Base-by-base conservation (phyloP, 352 stramenopile genomes). In the Globisporangium acanthophoron region DNA sequence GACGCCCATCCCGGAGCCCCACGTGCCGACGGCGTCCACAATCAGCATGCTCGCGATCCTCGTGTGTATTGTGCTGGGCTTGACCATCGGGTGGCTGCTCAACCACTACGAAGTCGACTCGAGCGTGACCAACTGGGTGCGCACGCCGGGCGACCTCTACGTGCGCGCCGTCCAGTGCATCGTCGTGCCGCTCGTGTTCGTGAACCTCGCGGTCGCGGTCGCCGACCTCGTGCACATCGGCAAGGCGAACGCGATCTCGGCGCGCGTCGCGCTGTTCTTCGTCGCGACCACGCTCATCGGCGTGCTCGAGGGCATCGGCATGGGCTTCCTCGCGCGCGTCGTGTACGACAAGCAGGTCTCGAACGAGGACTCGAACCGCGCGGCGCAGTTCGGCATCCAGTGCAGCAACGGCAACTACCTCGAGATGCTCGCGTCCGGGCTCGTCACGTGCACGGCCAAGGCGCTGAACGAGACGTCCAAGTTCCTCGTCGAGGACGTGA, bases 151-250 rank as follows among this genome's bases (percentile, higher is more conserved):
- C 0, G 76, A 88, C 48, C 69, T 94, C 27, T 90, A 87, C 65
- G 69, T 91, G 6, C 81, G 81, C 33, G 81, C 80, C 2, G 74
- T 92, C 29, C 69, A 88, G 68, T 94, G 84, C 63, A 64, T 94
- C 41, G 80, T 94, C 56, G 66, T 92, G 56, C 81, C 81, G 21
- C 77, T 92, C 54, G 79, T 92, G 54, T 88, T 94, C 53, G 74
- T 90, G 24, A 90, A 91, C 64, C 54, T 94, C 43, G 80, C 76
- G 18, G 77, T 90, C 13, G 74, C 74, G 5, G 75, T 88, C 2
- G 76, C 81, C 3, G 80, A 94, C 55, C 73, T 92, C 33, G 71
- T 76, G 43, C 66, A 80, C 57, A 69, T 85, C 47, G 67, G 74
- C 11, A 59, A 86, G 47, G 76, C 70, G 39, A 61, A 67, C 52